A percentile compares a stretch with the other conserved stretches of the same genome.
phyloP scores from a whole-genome alignment of 2,329 filamentous ascomycete genomes.

The Talaromyces sp. region DNA sequence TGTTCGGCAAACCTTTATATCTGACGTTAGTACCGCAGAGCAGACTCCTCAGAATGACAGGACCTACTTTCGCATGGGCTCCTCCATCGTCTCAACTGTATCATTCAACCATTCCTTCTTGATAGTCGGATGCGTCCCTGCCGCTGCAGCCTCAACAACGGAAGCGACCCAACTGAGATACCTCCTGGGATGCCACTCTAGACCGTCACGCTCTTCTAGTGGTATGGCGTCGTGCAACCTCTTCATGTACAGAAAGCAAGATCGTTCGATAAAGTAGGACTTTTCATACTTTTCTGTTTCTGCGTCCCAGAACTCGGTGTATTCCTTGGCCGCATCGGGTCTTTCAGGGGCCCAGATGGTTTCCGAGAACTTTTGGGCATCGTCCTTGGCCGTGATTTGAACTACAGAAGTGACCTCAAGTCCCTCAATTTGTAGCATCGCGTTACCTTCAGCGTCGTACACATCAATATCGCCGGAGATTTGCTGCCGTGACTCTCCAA shows the following conservation, averaged over 20 bases:
- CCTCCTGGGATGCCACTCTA: conserved; percentile 3
- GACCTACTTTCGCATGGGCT: not conserved
- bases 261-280: not conserved
- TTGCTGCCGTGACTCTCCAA: not conserved
- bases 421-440: conserved; percentile 2
- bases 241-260: conserved; percentile 8
- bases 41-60: not conserved
- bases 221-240: not conserved
- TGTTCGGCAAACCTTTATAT: not conserved
- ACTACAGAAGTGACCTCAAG: conserved; percentile 1
- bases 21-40: not conserved
- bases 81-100: not conserved
- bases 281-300: not conserved
- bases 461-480: conserved; percentile 3
- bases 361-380: not conserved
- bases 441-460: not conserved
- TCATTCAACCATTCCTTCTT: conserved; percentile 6
- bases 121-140: not conserved
- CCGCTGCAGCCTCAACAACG: not conserved
- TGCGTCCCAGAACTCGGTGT: not conserved
- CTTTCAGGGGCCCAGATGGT: conserved; percentile 3
- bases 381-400: not conserved
- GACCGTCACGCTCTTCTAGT: not conserved
- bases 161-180: not conserved
- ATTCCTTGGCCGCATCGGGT: conserved; percentile 1